A percentile compares a stretch with the other conserved stretches of the same genome.
phyloP scores from a whole-genome alignment of 164 flowering plant species.

The Berberis thunbergii region DNA sequence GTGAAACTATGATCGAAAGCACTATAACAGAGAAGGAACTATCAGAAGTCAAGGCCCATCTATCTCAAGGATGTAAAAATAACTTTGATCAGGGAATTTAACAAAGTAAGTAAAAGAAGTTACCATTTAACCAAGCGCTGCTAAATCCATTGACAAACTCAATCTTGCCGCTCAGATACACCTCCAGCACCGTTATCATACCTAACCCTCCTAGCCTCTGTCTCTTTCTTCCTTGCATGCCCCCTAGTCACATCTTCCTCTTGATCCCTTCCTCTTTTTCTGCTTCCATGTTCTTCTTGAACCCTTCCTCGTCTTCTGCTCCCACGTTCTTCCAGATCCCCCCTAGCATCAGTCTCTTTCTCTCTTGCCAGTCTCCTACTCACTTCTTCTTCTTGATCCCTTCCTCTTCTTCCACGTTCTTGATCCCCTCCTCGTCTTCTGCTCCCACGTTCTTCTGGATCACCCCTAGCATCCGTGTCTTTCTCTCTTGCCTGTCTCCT shows the following conservation, averaged over 20 bases:
- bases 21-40: too few relatives aligned
- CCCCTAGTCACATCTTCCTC: conserved; percentile 11
- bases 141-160: too few relatives aligned
- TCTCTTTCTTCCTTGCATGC: conserved; percentile 13
- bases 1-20: too few relatives aligned
- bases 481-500: too few relatives aligned
- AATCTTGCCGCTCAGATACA: not conserved
- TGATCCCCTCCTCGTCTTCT: conserved; percentile 3
- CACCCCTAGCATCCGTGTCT: not conserved
- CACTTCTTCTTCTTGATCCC: conserved; percentile 10
- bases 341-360: not conserved
- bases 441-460: not conserved
- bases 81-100: too few relatives aligned
- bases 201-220: conserved; percentile 35
- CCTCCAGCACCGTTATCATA: conserved; percentile 29
- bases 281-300: conserved; percentile 7
- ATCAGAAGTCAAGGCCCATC: too few relatives aligned
- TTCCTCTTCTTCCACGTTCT: not conserved
- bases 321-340: conserved; percentile 4
- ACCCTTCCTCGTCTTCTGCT: conserved; percentile 12
- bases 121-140: too few relatives aligned
- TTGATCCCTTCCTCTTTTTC: too few relatives aligned
- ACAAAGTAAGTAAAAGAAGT: too few relatives aligned
- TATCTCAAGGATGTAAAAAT: too few relatives aligned
- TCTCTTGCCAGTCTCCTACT: conserved; percentile 10